These are phyloP conservation scores for Termitomyces sp. DNA, from an alignment of 768 basidiomycete genomes.

Conservation along the genomic window DNA sequence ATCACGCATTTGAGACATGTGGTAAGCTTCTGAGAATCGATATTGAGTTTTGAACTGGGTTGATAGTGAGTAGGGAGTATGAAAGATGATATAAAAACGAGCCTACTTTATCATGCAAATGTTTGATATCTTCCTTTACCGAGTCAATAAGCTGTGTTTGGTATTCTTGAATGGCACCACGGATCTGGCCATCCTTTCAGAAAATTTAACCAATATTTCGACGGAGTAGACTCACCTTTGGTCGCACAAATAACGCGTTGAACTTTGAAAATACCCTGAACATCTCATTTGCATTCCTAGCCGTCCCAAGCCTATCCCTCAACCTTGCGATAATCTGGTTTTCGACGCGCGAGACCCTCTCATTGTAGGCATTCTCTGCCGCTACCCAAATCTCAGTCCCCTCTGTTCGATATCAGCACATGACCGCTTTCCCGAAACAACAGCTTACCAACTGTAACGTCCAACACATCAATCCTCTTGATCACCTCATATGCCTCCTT, in stretches of 20 bases:
- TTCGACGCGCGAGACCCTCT: slow-evolving; percentile 94
- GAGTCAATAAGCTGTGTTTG: slow-evolving; percentile 98
- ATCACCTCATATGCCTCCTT: slow-evolving; percentile 96
- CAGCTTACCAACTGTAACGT: slow-evolving; percentile 81
- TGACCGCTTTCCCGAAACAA: neutral
- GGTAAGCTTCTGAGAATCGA: slow-evolving; percentile 91
- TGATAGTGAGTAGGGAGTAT: neutral
- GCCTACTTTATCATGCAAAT: slow-evolving; percentile 83
- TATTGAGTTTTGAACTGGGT: slow-evolving; percentile 92
- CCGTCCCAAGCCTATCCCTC: slow-evolving; percentile 89
- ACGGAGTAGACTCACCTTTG: slow-evolving; percentile 63
- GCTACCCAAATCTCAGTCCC: slow-evolving; percentile 98
- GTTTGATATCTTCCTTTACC: slow-evolving; percentile 97
- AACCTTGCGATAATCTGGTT: slow-evolving; percentile 97
- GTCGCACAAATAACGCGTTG: slow-evolving; percentile 93
- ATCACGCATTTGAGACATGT: slow-evolving; percentile 99
- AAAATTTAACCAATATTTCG: neutral
- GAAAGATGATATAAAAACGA: neutral
- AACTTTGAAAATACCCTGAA: slow-evolving; percentile 99
- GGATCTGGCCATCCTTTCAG: slow-evolving; percentile 52
- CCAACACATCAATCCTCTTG: slow-evolving; percentile 93
- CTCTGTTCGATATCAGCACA: slow-evolving; percentile 43
- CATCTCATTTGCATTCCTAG: slow-evolving; percentile 98
- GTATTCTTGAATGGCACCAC: slow-evolving; percentile 98
- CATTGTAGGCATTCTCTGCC: slow-evolving; percentile 97